These are phyloP conservation scores for Stylosanthes scabra DNA, from an alignment of 331 rosid genomes.

Conservation along the genomic window DNA sequence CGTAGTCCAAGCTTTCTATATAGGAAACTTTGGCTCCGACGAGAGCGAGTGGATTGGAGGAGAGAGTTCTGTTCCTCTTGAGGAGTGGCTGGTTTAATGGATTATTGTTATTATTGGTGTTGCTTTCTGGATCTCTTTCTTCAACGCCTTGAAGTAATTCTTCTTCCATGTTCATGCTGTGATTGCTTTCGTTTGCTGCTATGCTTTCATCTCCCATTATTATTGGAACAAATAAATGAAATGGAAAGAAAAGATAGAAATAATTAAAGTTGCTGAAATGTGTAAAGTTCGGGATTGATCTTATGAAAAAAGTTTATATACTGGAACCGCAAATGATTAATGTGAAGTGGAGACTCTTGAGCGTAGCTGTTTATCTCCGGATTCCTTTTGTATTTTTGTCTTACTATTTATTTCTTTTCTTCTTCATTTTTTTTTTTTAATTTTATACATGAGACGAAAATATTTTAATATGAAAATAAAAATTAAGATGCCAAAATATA, in stretches of 20 bases:
- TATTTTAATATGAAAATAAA: no score
- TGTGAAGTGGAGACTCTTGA: slow-evolving; percentile 8
- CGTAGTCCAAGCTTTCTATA: slow-evolving; percentile 92
- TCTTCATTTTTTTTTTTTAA: no score
- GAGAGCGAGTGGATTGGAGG: slow-evolving; percentile 78
- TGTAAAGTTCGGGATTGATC: not conserved
- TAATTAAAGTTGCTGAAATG: not conserved
- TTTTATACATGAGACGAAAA: no score
- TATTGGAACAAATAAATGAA: slow-evolving; percentile 11
- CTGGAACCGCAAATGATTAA: not conserved
- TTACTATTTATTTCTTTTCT: not conserved
- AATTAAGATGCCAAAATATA: no score
- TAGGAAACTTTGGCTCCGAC: slow-evolving; percentile 85
- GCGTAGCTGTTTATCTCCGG: not conserved
- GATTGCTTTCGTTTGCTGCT: slow-evolving; percentile 22
- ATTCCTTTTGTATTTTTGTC: not conserved
- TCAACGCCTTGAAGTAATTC: slow-evolving; percentile 50
- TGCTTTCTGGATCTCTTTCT: slow-evolving; percentile 76
- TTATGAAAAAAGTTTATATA: not conserved
- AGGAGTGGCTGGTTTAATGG: slow-evolving; percentile 63
- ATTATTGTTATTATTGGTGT: not conserved
- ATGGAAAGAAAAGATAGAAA: not conserved
- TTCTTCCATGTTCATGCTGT: slow-evolving; percentile 40
- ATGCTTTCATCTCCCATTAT: slow-evolving; percentile 57
- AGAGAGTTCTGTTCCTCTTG: slow-evolving; percentile 69